These are phyloP conservation scores for Puya raimondii DNA, from an alignment of 176 grass and related monocot genomes.

Conservation along the genomic window DNA sequence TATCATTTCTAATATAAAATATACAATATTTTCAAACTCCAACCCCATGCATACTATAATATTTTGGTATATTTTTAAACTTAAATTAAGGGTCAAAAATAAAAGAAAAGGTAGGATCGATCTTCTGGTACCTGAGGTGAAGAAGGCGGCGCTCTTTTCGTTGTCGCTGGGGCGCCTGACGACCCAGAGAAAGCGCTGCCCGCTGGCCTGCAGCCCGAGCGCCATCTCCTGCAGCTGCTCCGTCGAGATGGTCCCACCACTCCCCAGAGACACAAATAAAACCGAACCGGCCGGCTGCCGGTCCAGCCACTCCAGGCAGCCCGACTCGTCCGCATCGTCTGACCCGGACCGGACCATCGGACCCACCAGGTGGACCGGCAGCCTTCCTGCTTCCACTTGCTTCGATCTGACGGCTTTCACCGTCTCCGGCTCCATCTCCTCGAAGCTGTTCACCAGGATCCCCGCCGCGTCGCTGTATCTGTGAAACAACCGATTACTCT, in stretches of 20 bases:
- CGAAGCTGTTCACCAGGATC: conserved; percentile 21
- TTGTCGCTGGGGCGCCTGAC: conserved; percentile 31
- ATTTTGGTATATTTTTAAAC: no score
- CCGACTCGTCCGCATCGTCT: background rate
- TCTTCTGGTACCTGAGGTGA: background rate
- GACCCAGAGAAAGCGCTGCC: conserved; percentile 59
- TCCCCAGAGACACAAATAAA: conserved; percentile 59
- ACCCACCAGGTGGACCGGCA: conserved; percentile 34
- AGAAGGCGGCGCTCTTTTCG: conserved; percentile 19
- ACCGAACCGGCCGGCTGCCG: conserved; percentile 48
- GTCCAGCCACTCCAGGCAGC: conserved; percentile 60
- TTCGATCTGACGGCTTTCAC: background rate
- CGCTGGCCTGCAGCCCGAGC: conserved; percentile 47
- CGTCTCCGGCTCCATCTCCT: conserved; percentile 9
- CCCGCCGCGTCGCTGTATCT: conserved; percentile 14
- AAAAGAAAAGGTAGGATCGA: no score
- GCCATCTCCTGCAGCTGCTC: conserved; percentile 42
- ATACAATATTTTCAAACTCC: no score
- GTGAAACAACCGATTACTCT: no score
- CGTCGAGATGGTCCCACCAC: conserved; percentile 41
- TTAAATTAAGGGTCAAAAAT: no score
- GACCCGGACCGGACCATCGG: conserved; percentile 17
- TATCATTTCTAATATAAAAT: no score
- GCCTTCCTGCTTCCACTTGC: conserved; percentile 14
- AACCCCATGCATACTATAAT: no score